phyloP scores from a whole-genome alignment of 73 alveolate species.

The Tetrahymena thermophila region DNA sequence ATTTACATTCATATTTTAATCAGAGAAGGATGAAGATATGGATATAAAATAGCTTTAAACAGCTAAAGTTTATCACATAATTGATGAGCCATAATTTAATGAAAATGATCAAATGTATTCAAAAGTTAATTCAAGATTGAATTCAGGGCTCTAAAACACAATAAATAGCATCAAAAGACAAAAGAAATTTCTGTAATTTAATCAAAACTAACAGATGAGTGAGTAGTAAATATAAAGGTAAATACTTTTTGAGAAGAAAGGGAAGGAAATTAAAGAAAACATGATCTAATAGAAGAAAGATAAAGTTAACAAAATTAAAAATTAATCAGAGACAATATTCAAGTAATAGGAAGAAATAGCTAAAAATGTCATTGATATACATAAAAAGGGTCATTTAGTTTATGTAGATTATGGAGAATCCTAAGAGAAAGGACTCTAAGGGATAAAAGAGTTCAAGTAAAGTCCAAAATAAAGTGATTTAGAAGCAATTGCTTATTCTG shows the following conservation, averaged over 20 bases:
- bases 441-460: neutral
- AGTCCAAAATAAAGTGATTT: neutral
- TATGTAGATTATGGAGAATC: neutral
- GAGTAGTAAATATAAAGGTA: neutral
- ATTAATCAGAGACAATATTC: neutral
- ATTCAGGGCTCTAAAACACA: neutral
- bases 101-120: neutral
- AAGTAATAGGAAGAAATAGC: neutral
- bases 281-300: neutral
- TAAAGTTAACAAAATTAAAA: neutral
- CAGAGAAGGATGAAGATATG: neutral
- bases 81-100: neutral
- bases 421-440: neutral
- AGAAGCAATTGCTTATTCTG: neutral
- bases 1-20: neutral
- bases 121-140: neutral
- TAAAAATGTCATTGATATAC: neutral
- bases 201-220: neutral
- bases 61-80: neutral
- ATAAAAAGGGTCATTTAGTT: neutral
- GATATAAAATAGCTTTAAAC: neutral
- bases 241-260: neutral
- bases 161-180: neutral
- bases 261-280: neutral
- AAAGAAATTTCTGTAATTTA: neutral